These are phyloP conservation scores for Xylaria multiplex DNA, from an alignment of 2,329 filamentous ascomycete genomes.

Conservation along the genomic window DNA sequence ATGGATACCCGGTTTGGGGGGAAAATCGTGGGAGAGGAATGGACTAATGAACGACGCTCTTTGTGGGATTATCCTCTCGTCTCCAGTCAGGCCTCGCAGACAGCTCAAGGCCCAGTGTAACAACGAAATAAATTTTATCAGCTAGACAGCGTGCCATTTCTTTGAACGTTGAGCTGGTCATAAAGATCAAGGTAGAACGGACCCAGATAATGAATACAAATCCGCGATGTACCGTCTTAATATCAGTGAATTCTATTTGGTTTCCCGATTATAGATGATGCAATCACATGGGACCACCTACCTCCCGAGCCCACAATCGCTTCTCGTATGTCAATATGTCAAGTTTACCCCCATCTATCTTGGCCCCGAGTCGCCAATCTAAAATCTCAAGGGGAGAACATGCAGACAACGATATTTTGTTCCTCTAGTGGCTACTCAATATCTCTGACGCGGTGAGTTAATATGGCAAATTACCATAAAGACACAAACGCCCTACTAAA, in stretches of 20 bases:
- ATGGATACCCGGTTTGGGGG: conserved; percentile 44
- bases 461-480: neutral
- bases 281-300: neutral
- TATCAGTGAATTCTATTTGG: neutral
- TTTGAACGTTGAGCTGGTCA: neutral
- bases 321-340: neutral
- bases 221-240: neutral
- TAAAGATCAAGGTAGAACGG: neutral
- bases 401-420: neutral
- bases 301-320: neutral
- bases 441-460: neutral
- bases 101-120: neutral
- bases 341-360: neutral
- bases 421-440: neutral
- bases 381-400: neutral
- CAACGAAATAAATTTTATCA: conserved; percentile 1
- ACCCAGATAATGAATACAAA: neutral
- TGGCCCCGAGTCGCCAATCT: neutral
- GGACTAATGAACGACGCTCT: conserved; percentile 1
- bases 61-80: neutral
- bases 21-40: neutral
- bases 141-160: neutral
- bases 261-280: neutral
- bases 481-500: neutral
- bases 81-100: neutral